Base-by-base conservation (phyloP, 192 early-diverging fungal genomes). In the Rhizoclosmatium globosum region DNA sequence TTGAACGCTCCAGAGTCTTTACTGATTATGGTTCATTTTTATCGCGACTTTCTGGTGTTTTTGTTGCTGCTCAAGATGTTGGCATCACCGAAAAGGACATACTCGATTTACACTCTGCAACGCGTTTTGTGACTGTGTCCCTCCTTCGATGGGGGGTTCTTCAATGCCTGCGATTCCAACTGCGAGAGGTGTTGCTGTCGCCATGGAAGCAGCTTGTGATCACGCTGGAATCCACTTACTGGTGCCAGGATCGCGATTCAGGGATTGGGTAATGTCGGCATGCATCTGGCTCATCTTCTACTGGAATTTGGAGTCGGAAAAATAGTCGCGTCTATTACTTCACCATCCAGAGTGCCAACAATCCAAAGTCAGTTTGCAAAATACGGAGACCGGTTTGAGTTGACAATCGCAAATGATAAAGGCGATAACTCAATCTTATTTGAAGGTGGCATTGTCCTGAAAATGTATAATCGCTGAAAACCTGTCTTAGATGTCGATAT, bases 21-120 rank as follows among this genome's bases (percentile, higher is more conserved):
- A 79, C 85, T 74, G 85, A 86, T 56, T 86, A 86, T 47, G 85
- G 85, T 41, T 21, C 2, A n/a, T 84, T 86, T 67, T 48, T 86
- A 43, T 72, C 79, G 44, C 59, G 56, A 2, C 72, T 86, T n/a
- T 74, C 70, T 56, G 85, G 85, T 46, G 82, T 79, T 66, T 86
- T 84, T 70, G 81, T 85, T 2, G 80, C 85, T 21, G 84, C 85
- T 56, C 82, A 86, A 61, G 85, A 86, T 72, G 81, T 84, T 45
- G 85, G 85, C 19, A 72, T 73, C 41, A 75, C 46, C 50, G 58
- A 58, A 3, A 21, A 81, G 17, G 85, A 86, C 56, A 86, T 86
- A 74, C 48, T 58, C 17, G 58, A 81, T 50, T 62, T 86, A 13
- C 85, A 73, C 72, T 74, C 69, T 3, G 76, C 59, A 42, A 83